Base-by-base conservation (phyloP, 1,139 yeast genomes). In the Yamadazyma dushanensis region DNA sequence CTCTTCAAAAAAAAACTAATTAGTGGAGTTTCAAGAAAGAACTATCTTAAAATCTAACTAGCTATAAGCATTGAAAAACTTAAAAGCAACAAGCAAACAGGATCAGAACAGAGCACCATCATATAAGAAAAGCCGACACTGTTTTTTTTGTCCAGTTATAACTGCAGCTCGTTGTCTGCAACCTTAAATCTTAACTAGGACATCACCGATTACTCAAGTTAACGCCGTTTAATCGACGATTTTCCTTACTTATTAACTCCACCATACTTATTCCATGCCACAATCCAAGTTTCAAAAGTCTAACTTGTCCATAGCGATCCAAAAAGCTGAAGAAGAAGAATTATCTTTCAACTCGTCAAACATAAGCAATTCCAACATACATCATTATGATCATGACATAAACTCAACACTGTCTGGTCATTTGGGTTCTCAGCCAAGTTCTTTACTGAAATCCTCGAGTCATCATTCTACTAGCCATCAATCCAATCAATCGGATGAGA, bases 251-350 rank as follows among this genome's bases (percentile, higher is more conserved):
- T n/a, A n/a, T 8, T 7, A 3, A n/a, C 9, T 25, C 14, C 17
- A 8, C 7, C 16, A 24, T 13, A 11, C 16, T 6, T 15, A 11
- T 29, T 28, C 45, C 39, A 65, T 65, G 71, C 63, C 72, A 26
- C 61, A 63, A 32, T 39, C 43, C 25, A 47, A 47, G 35, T 49
- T 59, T 29, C 68, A 61, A 27, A 67, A 62, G 46, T 70, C 75
- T 18, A 70, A 70, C 47, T 56, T 70, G 37, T 69, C 76, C 31
- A 54, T 70, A 40, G 76, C 76, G 36, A 69, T 70, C 34, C 68
- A 70, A 46, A 63, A 68, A 45, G 75, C 73, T 25, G 76, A 69
- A 34, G 49, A 45, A 36, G 44, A 47, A 34, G 46, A 49, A 32
- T 26, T 37, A 33, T 33, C 46, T 26, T 40, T 42, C 16, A 46